Conservation (phyloP, 139 green algal genomes). For the Coccomyxa sp. region DNA sequence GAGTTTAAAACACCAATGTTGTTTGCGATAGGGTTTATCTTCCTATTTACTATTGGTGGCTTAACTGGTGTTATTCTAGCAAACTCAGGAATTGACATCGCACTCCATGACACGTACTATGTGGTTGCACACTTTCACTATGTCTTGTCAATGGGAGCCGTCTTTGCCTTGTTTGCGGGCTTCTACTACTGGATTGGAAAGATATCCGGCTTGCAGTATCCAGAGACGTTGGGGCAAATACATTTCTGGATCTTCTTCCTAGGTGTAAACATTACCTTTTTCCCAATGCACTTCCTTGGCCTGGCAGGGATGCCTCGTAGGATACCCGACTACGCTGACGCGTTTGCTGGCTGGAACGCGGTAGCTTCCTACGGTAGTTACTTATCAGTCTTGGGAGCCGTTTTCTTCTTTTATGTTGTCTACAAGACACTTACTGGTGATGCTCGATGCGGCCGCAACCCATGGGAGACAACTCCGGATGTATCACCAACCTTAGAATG, state of each 20-base stretch:
- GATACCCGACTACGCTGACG: slow-evolving; percentile 68
- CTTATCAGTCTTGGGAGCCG: slow-evolving; percentile 48
- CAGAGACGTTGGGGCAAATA: slow-evolving; percentile 56
- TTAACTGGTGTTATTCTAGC: slow-evolving; percentile 56
- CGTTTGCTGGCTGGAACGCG: slow-evolving; percentile 64
- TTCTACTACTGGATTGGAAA: slow-evolving; percentile 72
- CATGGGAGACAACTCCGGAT: slow-evolving; percentile 47
- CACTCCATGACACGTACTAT: slow-evolving; percentile 62
- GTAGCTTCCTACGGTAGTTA: slow-evolving; percentile 66
- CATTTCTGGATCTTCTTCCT: slow-evolving; percentile 73
- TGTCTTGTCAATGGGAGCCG: slow-evolving; percentile 65
- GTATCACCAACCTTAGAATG: slow-evolving; percentile 54
- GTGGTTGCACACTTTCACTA: slow-evolving; percentile 72
- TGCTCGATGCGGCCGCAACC: slow-evolving; percentile 47
- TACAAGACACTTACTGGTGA: slow-evolving; percentile 49
- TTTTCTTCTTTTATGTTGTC: slow-evolving; percentile 68
- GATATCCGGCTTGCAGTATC: slow-evolving; percentile 60
- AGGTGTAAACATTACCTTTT: slow-evolving; percentile 74
- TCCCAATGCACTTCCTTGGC: slow-evolving; percentile 68
- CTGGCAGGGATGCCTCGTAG: slow-evolving; percentile 67
- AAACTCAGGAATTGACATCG: slow-evolving; percentile 53
- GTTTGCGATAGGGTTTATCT: slow-evolving; percentile 65
- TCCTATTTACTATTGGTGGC: slow-evolving; percentile 65
- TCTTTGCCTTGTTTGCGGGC: slow-evolving; percentile 66
- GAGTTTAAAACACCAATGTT: slow-evolving; percentile 66